A percentile compares a stretch with the other conserved stretches of the same genome.
Conservation (phyloP, 179 eudicot genomes). For the Silene coronaria region DNA sequence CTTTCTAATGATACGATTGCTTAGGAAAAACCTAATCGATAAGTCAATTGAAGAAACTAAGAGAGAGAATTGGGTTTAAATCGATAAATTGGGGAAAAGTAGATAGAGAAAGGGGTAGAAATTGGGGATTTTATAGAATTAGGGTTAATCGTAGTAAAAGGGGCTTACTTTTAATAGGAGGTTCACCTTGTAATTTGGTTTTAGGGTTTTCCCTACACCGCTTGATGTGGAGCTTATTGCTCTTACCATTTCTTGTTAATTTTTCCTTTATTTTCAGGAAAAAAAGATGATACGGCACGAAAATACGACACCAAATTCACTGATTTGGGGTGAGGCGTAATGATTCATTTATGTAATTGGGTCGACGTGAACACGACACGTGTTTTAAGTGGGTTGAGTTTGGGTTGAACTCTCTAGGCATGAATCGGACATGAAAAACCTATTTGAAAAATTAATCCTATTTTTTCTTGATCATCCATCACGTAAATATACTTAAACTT, state of each 20-base stretch:
- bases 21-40: background rate
- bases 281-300: no score
- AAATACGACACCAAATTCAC: no score
- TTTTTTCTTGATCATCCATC: no score
- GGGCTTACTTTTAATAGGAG: slow-evolving; percentile 12
- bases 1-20: background rate
- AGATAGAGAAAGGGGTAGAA: background rate
- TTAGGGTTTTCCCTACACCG: slow-evolving; percentile 15
- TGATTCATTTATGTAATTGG: no score
- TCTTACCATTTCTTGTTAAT: slow-evolving; percentile 12
- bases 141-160: slow-evolving; percentile 11
- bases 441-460: no score
- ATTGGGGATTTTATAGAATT: slow-evolving; percentile 15
- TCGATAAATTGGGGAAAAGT: background rate
- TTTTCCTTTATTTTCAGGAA: no score
- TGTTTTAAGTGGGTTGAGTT: no score
- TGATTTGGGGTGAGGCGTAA: no score
- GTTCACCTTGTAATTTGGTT: background rate
- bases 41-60: background rate
- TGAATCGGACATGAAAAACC: no score
- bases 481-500: no score
- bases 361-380: no score
- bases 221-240: slow-evolving; percentile 20
- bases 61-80: background rate
- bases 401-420: no score